Base-by-base conservation (phyloP, 495 filamentous ascomycete species). In the Penicillium verhagenii region DNA sequence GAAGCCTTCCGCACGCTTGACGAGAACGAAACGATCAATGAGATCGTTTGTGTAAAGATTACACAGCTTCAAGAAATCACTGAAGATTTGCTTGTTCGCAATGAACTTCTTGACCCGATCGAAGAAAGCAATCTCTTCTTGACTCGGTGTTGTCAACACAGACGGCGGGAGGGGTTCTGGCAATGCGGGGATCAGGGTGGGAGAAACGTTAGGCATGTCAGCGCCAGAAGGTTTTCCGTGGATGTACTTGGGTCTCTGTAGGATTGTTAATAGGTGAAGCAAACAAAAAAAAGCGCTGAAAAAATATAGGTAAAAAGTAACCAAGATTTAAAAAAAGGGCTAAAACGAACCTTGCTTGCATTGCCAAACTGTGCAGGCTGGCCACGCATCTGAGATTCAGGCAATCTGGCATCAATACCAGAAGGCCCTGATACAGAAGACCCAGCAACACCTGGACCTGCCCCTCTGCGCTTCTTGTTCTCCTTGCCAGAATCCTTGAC, bases 21-120 rank as follows among this genome's bases (percentile, higher is more conserved):
- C 81, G 8, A 99, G 77, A 31, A 88, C 79, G 38, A 88, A 82
- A 39, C 86, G 88, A 61, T 91, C 90, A 55, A 99, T 91, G 10
- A 97, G 75, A 56, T 94, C 92, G 58, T 92, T 88, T 6, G 88
- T 91, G 71, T 90, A 97, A 24, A 99, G 78, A 54, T 97, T 97
- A 72, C 92, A 91, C 3, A 97, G 81, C 72, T 97, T 97, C 54
- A 97, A 74, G 70, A 97, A 97, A 63, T 99, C 95, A 57, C 86
- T 91, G 76, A 91, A 94, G 11, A 85, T 88, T 50, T 88, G 87
- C 65, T 96, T 90, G 67, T 97, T 97, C 35, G 84, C 84, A 55
- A 99, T 89, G 69, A 86, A 92, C 70, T 99, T 99, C 81, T 96
- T 97, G 43, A 94, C 91, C 13, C 91, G 85, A 44, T 99, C 95